Evolutionary conservation across 108 stramenopile species (phyloP), one percentile per base, ranked within the genome.

Genomic region (Cylindrotheca fusiformis): DNA sequence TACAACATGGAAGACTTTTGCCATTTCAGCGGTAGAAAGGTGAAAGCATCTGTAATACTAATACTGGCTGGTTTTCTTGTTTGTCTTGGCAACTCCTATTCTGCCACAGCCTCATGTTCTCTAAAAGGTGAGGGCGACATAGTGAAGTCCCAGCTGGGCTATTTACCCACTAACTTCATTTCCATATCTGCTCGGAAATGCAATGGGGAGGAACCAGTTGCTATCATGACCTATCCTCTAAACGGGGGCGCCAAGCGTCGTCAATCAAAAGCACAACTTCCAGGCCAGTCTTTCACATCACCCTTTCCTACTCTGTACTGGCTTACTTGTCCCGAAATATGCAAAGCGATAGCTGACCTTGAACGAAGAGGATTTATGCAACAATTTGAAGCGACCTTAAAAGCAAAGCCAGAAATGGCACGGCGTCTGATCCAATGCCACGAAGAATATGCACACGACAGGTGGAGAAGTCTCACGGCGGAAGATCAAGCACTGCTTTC

Each of bases 281-380:
- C 47, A 58, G 31, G 52, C 6, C 19, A 36, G 32, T 32, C 28
- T 29, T 58, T 77, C 29, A 46, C 53, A 27, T 82, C 82, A 0
- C 88, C 88, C 20, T 86, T 90, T 63, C 88, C 88, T 5, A 90
- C 88, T 20, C 24, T 90, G 41, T 90, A 80, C 44, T 90, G 88
- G 88, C 58, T 90, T 5, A 78, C 78, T 1, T 76, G 80, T 50
- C 81, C 85, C 0, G 60, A 71, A 19, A 74, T 90, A n/a, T 80
- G 76, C 0, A 66, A 61, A 1, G 83, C 85, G 20, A 75, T 90
- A 44, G 76, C 69, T 8, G 76, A 82, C 50, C 54, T 90, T n/a
- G 88, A 90, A 68, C 60, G 83, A 17, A 46, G 60, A 32, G 85
- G 88, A 14, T 85, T 54, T 44, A 70, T 86, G 0, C 58, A 73